phyloP scores from a whole-genome alignment of 805 yeast species.

The Alloascoidea africana region DNA sequence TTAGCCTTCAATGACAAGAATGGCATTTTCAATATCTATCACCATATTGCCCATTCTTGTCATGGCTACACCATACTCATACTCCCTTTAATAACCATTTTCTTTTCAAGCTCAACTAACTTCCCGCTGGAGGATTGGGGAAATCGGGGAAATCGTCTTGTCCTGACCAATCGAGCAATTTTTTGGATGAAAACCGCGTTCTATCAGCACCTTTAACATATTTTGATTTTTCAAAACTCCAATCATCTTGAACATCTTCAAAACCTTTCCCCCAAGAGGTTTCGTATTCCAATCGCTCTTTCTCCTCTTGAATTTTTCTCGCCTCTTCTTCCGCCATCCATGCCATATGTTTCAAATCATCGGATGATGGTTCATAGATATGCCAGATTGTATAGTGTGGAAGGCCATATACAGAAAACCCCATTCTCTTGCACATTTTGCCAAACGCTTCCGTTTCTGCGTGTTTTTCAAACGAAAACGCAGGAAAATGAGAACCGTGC shows the following conservation, averaged over 20 bases:
- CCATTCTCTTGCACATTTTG: slow-evolving; percentile 68
- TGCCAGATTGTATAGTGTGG: slow-evolving; percentile 97
- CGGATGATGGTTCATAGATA: slow-evolving; percentile 87
- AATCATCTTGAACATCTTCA: slow-evolving; percentile 54
- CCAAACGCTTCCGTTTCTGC: slow-evolving; percentile 97
- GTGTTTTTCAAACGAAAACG: slow-evolving; percentile 88
- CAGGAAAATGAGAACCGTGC: slow-evolving; percentile 89
- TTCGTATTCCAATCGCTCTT: slow-evolving; percentile 48
- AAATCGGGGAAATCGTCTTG: slow-evolving; percentile 1
- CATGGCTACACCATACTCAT: no score
- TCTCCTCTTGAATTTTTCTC: slow-evolving; percentile 45
- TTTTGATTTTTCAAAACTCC: slow-evolving; percentile 58
- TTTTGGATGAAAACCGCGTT: slow-evolving; percentile 11
- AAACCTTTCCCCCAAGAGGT: slow-evolving; percentile 68
- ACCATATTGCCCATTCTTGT: no score
- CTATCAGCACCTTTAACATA: slow-evolving; percentile 63
- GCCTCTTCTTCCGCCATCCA: slow-evolving; percentile 78
- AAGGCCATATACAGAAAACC: slow-evolving; percentile 72
- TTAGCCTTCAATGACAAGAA: no score
- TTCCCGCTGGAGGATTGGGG: no score
- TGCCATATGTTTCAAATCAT: slow-evolving; percentile 72
- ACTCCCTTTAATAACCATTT: no score
- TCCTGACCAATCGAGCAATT: background rate
- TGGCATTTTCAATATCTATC: no score
- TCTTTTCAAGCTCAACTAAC: no score